Evolutionary conservation across 192 early-diverging fungal species (phyloP), one percentile per base, ranked within the genome.

Genomic region (Lunasporangiospora selenospora): DNA sequence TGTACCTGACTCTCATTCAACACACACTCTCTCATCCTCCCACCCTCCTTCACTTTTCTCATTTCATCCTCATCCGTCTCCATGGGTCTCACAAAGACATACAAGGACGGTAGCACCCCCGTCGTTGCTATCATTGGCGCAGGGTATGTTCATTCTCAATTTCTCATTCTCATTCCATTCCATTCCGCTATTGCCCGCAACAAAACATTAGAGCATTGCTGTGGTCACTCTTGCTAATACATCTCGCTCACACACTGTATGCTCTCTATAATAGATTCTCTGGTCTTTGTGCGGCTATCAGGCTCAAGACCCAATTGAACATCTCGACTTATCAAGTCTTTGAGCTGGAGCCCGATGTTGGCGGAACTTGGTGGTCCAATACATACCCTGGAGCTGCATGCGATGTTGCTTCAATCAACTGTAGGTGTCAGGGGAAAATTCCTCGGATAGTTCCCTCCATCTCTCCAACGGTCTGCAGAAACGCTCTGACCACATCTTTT

Each of bases 351-450:
- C 40, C 62, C 4, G 80, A 81, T 33, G 58, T 85, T n/a, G 84
- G 84, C 10, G 84, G 84, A 21, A 83, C 81, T 11, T 85, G 84
- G 84, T 75, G 67, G 53, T 76, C 62, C 37, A 77, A 71, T 62
- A 76, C 71, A 2, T 80, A 78, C 32, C 80, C 82, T 10, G 80
- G 82, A 21, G 77, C 76, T 24, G 82, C 77, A 1, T 86, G 85
- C 50, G 85, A 86, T 67, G 75, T 86, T 8, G 67, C 67, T 12
- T 76, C 69, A 1, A 75, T 80, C 33, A 58, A 76, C 19, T 86
- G 83, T 65, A 76, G 48, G n/a, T 70, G 63, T n/a, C n/a, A n/a
- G n/a, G n/a, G n/a, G n/a, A n/a, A n/a, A n/a, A n/a, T n/a, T n/a
- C n/a, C n/a, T n/a, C n/a, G n/a, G n/a, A n/a, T n/a, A n/a, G n/a